Percentiles rank a stretch among this genome's conserved stretches.
phyloP scores from a whole-genome alignment of 129 eudicot genomes.

The Centella asiatica region DNA sequence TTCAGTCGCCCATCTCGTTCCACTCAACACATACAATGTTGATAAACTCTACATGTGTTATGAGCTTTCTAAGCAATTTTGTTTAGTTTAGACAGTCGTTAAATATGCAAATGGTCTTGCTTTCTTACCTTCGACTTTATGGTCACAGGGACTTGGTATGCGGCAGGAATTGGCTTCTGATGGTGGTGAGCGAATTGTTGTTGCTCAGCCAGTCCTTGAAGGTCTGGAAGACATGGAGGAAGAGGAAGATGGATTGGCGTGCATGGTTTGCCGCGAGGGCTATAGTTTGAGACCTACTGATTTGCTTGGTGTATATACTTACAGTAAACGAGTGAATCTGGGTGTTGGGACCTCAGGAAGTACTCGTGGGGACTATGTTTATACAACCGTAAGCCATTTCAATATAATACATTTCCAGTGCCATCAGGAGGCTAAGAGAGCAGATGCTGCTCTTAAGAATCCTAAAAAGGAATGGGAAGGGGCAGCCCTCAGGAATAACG shows the following conservation, averaged over 20 bases:
- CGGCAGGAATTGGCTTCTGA: constrained; percentile 73
- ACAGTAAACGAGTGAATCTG: constrained; percentile 89
- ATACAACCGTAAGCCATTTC: constrained; percentile 94
- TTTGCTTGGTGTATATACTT: constrained; percentile 82
- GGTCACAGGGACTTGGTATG: constrained; percentile 76
- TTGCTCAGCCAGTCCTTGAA: constrained; percentile 76
- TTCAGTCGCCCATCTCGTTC: neutral
- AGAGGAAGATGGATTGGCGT: constrained; percentile 94
- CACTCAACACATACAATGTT: neutral
- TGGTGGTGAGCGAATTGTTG: constrained; percentile 90
- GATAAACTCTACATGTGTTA: neutral
- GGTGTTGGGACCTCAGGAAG: constrained; percentile 83
- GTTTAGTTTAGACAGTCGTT: too few species aligned
- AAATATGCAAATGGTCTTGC: too few species aligned
- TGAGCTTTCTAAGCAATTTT: too few species aligned
- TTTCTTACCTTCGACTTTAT: constrained; percentile 5
- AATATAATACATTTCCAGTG: constrained; percentile 95
- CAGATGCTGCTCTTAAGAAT: constrained; percentile 78
- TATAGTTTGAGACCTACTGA: constrained; percentile 77
- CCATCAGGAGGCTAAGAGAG: constrained; percentile 98
- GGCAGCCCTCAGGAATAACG: constrained; percentile 90
- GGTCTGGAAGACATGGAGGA: constrained; percentile 97
- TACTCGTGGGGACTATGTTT: constrained; percentile 92
- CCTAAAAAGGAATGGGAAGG: constrained; percentile 99
- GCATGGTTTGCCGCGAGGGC: constrained; percentile 99